phyloP scores from a whole-genome alignment of 176 grass and related monocot genomes.

The Zoysia pacifica region DNA sequence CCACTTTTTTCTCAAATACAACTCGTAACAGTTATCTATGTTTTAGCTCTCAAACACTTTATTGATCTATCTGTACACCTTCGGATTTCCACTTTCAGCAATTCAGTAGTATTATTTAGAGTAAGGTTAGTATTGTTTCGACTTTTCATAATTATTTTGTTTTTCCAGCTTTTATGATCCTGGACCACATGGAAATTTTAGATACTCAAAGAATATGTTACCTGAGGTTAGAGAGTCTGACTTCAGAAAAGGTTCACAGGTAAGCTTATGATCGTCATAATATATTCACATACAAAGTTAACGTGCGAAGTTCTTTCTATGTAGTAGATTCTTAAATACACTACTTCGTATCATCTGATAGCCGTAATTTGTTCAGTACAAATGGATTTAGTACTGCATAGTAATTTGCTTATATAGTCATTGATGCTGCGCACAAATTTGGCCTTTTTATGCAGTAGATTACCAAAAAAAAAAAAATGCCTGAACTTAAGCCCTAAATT shows the following conservation, averaged over 20 bases:
- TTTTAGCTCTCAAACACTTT: too few species aligned
- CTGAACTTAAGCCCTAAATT: neutral
- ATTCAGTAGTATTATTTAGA: conserved; percentile 13
- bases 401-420: neutral
- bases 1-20: conserved; percentile 17
- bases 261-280: conserved; percentile 37
- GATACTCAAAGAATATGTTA: conserved; percentile 85
- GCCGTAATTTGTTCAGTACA: neutral
- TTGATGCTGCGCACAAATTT: neutral
- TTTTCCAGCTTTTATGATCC: conserved; percentile 87
- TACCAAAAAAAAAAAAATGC: neutral
- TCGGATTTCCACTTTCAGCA: neutral
- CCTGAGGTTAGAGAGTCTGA: conserved; percentile 75
- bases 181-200: conserved; percentile 91
- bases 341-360: neutral
- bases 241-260: conserved; percentile 98
- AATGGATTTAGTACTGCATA: neutral
- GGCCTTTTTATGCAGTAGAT: neutral
- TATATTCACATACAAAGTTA: neutral
- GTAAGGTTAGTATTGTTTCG: neutral
- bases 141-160: neutral
- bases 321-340: neutral
- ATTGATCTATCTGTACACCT: neutral
- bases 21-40: neutral
- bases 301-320: neutral